Evolutionary conservation across 2,329 filamentous ascomycete genomes (phyloP).

Genomic region (Neopestalotiopsis rosae): DNA sequence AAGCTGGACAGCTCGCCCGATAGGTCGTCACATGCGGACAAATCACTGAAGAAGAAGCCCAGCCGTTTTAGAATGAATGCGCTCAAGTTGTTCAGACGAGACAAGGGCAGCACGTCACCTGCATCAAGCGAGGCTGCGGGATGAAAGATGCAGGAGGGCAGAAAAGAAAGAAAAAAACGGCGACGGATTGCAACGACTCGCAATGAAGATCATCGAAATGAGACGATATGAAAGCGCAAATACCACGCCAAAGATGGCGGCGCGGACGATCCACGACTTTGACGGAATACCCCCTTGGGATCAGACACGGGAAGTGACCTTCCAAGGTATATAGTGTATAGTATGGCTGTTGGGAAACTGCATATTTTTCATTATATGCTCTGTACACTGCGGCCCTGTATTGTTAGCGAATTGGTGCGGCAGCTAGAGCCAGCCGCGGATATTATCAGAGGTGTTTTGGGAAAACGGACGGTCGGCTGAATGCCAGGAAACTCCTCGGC

Average conservation of each 20-base stretch:
- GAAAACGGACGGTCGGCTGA: neutral
- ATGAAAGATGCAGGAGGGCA: neutral
- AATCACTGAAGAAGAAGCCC: constrained; percentile 63
- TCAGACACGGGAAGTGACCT: neutral
- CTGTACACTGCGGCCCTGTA: constrained; percentile 7
- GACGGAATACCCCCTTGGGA: constrained; percentile 4
- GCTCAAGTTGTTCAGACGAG: constrained; percentile 60
- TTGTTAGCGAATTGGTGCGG: constrained; percentile 7
- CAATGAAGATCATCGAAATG: neutral
- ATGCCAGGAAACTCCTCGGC: neutral
- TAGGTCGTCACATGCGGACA: constrained; percentile 27
- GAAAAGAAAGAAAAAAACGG: neutral
- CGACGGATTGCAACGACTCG: constrained; percentile 3
- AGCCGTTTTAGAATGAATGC: constrained; percentile 69
- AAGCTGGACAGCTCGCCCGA: constrained; percentile 43
- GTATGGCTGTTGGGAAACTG: constrained; percentile 7
- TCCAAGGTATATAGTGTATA: constrained; percentile 15
- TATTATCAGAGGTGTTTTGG: neutral
- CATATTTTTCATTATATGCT: neutral
- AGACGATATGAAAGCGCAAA: constrained; percentile 6
- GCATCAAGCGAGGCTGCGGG: constrained; percentile 24
- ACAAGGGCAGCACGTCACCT: constrained; percentile 50
- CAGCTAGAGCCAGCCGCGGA: neutral
- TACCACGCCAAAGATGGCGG: neutral
- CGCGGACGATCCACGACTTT: neutral